Conservation (phyloP, 2,329 filamentous ascomycete genomes). For the Fusarium miscanthi region DNA sequence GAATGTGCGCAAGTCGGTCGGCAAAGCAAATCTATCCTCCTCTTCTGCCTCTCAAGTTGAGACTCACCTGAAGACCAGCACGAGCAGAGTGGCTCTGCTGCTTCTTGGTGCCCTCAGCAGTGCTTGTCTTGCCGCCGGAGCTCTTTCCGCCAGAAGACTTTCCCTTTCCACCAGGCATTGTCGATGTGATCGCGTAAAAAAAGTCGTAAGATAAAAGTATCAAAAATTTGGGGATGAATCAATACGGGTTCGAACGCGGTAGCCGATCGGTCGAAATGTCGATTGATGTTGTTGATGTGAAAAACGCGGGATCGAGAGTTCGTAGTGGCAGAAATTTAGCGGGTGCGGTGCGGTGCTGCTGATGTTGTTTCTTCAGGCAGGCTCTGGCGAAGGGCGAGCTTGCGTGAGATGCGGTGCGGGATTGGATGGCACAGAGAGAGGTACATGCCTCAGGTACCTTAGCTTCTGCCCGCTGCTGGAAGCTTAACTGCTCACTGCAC, state of each 20-base stretch:
- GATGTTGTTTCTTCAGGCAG: constrained; percentile 45
- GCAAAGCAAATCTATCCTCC: constrained; percentile 23
- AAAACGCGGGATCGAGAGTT: constrained; percentile 43
- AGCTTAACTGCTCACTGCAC: not conserved
- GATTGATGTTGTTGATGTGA: constrained; percentile 44
- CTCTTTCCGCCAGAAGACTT: constrained; percentile 91
- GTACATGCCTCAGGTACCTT: constrained; percentile 37
- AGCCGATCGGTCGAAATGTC: constrained; percentile 31
- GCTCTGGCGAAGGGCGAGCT: constrained; percentile 33
- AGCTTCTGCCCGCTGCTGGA: not conserved
- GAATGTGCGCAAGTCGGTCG: constrained; percentile 41
- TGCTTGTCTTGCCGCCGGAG: constrained; percentile 78
- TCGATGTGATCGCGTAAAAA: constrained; percentile 44
- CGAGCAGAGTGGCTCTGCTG: constrained; percentile 96
- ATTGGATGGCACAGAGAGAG: constrained; percentile 19
- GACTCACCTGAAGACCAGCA: constrained; percentile 90
- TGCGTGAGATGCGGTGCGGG: constrained; percentile 11
- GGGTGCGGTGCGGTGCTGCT: constrained; percentile 43
- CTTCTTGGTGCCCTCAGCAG: constrained; percentile 78
- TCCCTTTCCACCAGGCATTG: constrained; percentile 90
- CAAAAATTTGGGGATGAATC: constrained; percentile 28
- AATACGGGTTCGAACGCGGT: constrained; percentile 41
- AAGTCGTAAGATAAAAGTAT: constrained; percentile 33
- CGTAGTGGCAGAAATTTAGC: constrained; percentile 48
- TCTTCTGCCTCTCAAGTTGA: constrained; percentile 6